phyloP scores from a whole-genome alignment of 345 rosid species.

The Melaleuca quinquenervia region DNA sequence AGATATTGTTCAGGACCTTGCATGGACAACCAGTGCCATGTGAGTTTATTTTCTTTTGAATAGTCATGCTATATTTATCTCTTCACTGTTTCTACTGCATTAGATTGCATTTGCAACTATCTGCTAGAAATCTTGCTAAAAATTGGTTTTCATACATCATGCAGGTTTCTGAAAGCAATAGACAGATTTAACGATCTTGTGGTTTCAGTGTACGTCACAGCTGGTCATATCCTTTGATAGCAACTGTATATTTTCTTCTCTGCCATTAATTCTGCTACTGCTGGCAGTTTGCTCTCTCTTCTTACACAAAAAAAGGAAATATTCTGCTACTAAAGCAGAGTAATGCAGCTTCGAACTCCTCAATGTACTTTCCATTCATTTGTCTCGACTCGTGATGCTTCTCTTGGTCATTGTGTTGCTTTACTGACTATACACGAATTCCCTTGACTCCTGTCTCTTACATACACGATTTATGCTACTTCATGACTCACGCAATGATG shows the following conservation, averaged over 20 bases:
- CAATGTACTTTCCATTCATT: not conserved
- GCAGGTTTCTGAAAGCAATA: conserved; percentile 84
- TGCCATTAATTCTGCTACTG: not conserved
- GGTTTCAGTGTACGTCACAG: conserved; percentile 92
- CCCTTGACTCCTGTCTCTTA: conserved; percentile 36
- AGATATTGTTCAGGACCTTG: conserved; percentile 91
- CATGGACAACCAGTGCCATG: conserved; percentile 99
- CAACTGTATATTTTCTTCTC: not conserved
- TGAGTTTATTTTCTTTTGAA: conserved; percentile 15
- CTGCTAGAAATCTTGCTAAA: not conserved
- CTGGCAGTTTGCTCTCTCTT: not conserved
- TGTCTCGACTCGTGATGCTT: not conserved
- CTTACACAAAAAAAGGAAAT: not conserved
- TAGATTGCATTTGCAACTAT: not conserved
- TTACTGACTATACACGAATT: not conserved
- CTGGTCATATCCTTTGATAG: conserved; percentile 86
- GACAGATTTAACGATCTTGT: conserved; percentile 92
- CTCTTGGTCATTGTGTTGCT: not conserved
- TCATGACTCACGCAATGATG: conserved; percentile 91
- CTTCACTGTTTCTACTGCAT: not conserved
- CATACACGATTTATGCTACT: conserved; percentile 94
- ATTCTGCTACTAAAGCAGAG: not conserved
- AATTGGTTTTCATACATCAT: not conserved
- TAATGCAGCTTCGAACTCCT: not conserved
- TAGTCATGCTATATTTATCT: not conserved